Base-by-base conservation (phyloP, 2,329 filamentous ascomycete species). In the Calonectria crousiana region DNA sequence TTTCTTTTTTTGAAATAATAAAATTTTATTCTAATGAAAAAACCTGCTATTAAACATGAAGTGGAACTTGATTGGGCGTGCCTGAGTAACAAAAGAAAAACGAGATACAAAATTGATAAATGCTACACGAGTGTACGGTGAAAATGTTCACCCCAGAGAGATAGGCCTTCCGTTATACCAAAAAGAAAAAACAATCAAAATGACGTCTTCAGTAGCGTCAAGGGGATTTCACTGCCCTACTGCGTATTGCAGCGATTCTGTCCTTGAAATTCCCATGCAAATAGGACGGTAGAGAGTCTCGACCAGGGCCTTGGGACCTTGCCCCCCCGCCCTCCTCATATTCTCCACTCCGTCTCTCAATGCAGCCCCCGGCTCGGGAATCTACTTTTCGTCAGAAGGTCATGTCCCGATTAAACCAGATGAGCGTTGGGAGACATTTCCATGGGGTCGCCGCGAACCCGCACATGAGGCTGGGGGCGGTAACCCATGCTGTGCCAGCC, bases 401-500 rank as follows among this genome's bases (percentile, higher is more conserved):
- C 4, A n/a, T 30, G 1, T 10, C 36, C n/a, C n/a, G 13, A 32
- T 68, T 56, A 68, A 34, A 68, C 66, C 18, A 68, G 51, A 10
- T 41, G 41, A 6, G 49, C 23, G 18, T 47, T 53, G 38, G 65
- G 47, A 41, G 34, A 53, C 60, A 65, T 65, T n/a, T 70, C 68
- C 20, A 52, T 51, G 26, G 68, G 38, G 41, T 38, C 38, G 58
- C 56, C 36, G 8, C 28, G 26, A 30, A 65, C 68, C 14, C 68
- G 44, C 32, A 65, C 44, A 38, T 70, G 68, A 10, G 68, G 58
- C 44, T 70, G 68, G 36, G 68, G 58, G 6, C 56, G 53, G 13
- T n/a, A 47, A 6, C 36, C 58, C 44, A 26, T 47, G 47, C 68
- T 72, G 10, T 74, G 34, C 74, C 72, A 74, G 18, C 72, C 74